phyloP scores from a whole-genome alignment of 768 basidiomycete species.

The Trametes gibbosa region DNA sequence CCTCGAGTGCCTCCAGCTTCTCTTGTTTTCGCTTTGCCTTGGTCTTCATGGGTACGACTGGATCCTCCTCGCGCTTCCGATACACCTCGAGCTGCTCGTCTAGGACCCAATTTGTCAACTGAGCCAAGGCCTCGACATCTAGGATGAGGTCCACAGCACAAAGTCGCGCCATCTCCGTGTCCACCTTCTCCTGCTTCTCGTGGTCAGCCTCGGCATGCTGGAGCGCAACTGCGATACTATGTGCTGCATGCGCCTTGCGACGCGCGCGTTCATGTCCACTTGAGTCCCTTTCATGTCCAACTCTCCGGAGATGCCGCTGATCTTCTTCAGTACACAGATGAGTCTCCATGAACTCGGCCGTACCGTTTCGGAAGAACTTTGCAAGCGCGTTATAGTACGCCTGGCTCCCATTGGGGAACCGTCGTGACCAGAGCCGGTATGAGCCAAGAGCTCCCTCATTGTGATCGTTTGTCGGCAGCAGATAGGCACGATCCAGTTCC shows the following conservation, averaged over 20 bases:
- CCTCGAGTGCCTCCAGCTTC: neutral
- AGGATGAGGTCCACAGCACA: neutral
- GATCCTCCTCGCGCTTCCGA: neutral
- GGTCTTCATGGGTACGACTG: neutral
- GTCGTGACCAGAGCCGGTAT: neutral
- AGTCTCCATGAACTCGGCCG: neutral
- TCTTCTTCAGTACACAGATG: neutral
- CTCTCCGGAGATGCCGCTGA: neutral
- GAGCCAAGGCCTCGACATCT: neutral
- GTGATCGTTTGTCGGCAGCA: neutral
- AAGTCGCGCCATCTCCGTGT: neutral
- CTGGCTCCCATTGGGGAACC: neutral
- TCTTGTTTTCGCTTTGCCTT: neutral
- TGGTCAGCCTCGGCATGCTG: neutral
- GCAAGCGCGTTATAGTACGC: neutral
- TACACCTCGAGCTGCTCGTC: neutral
- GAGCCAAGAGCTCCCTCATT: neutral
- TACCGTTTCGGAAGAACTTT: neutral
- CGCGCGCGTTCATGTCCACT: neutral
- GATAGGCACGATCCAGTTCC: neutral
- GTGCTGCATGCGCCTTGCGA: too few relatives aligned
- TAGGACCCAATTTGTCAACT: neutral
- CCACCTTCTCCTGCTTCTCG: neutral
- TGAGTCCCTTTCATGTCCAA: neutral
- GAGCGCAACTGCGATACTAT: neutral